Percentiles rank a stretch among this genome's conserved stretches.
Evolutionary conservation across 2,329 filamentous ascomycete genomes (phyloP).

Genomic region (Aureobasidium sp.): DNA sequence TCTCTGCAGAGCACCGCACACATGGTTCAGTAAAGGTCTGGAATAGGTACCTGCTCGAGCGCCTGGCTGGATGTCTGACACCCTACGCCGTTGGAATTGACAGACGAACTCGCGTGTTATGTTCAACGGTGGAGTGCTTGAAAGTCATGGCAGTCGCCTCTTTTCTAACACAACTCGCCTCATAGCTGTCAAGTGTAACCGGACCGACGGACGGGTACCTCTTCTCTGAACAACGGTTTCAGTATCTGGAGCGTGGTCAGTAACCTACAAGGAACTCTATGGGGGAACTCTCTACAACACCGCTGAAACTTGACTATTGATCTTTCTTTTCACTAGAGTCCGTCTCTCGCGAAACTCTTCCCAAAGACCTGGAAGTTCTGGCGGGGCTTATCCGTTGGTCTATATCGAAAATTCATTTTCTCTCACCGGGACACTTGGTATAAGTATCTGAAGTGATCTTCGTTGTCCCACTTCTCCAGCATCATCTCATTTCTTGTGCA

Average conservation of each 20-base stretch:
- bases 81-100: conserved; percentile 6
- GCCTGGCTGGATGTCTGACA: neutral
- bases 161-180: neutral
- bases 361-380: neutral
- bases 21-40: conserved; percentile 8
- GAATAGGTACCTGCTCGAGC: neutral
- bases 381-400: conserved; percentile 4
- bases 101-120: neutral
- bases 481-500: conserved; percentile 12
- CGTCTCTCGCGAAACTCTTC: neutral
- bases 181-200: neutral
- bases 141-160: neutral
- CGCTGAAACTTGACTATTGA: conserved; percentile 16
- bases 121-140: neutral
- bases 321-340: conserved; percentile 14
- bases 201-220: neutral
- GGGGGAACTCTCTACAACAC: conserved; percentile 2
- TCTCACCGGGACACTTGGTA: neutral
- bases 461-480: conserved; percentile 7
- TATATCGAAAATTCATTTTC: conserved; percentile 6
- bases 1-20: neutral
- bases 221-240: neutral
- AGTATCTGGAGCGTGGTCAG: conserved; percentile 2
- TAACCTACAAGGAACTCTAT: conserved; percentile 1
- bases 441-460: conserved; percentile 14